Base-by-base conservation (phyloP, 225 moss, liverwort and hornwort genomes). In the Polytrichum commune region DNA sequence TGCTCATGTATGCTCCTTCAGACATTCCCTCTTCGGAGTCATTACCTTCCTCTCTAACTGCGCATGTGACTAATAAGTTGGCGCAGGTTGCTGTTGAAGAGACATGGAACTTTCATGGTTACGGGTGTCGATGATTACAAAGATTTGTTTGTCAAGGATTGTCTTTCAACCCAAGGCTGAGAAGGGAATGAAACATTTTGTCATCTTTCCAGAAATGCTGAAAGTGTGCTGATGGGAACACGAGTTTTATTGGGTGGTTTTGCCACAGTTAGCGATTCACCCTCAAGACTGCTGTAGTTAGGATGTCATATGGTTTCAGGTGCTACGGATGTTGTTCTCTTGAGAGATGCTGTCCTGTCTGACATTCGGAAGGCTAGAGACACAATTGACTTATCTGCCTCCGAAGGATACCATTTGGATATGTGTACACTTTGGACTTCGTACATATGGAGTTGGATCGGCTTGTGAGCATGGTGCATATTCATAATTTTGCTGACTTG, bases 291-390 rank as follows among this genome's bases (percentile, higher is more conserved):
- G 81, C 73, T 87, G 60, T 74, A 84, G 72, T 79, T 84, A 29
- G 84, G 84, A 64, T 87, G 84, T 69, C 81, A 87, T 72, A 82
- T 87, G 87, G 87, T 87, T 63, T 79, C 87, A 60, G 84, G 87
- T 78, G 46, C 79, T 18, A 67, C 67, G 54, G 87, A 87, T 67
- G 79, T 87, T 69, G 72, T 35, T 54, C 79, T 87, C n/a, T 76
- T 87, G 19, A 54, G 87, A 75, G 81, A 87, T 74, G 64, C 29
- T 70, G 87, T 81, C 30, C 69, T 87, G 64, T 76, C 72, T 65
- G 87, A 87, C 74, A 76, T 87, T 58, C 81, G 32, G n/a, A 85
- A 76, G 73, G 81, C 85, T 65, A 84, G 64, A 75, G 69, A 56
- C 7, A 32, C 32, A 69, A 69, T 56, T 54, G 32, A 32, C 32